Evolutionary conservation across 83 land plant genomes (phyloP).

Genomic region (Picea mariana): DNA sequence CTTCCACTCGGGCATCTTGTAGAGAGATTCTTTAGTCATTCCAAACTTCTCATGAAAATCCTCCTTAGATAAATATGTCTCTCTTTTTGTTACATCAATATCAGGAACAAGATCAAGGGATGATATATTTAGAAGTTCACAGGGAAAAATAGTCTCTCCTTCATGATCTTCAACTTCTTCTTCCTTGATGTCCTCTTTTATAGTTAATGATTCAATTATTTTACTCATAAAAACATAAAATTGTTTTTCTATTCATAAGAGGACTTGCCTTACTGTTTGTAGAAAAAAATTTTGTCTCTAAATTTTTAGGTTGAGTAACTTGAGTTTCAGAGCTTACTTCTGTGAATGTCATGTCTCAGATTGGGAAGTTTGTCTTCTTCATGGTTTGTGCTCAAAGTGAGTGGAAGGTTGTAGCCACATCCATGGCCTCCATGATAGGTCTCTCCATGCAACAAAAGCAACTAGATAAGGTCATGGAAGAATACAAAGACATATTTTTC

Average conservation of each 20-base stretch:
- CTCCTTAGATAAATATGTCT: slow-evolving; percentile 39
- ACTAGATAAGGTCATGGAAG: no score
- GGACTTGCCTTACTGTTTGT: background rate
- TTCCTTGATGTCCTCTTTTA: no score
- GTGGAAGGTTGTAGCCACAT: no score
- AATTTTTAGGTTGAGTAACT: slow-evolving; percentile 27
- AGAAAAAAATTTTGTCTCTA: slow-evolving; percentile 15
- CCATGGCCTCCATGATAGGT: no score
- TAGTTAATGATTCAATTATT: no score
- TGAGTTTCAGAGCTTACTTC: slow-evolving; percentile 34
- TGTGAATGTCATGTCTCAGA: background rate
- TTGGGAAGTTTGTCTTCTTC: no score
- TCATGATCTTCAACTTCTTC: no score
- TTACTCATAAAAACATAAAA: background rate
- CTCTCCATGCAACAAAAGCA: no score
- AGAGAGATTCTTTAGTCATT: slow-evolving; percentile 42
- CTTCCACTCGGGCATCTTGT: slow-evolving; percentile 40
- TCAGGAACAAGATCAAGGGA: slow-evolving; percentile 23
- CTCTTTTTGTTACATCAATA: slow-evolving; percentile 48
- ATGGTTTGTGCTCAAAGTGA: no score
- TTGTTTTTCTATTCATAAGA: slow-evolving; percentile 27
- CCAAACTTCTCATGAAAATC: slow-evolving; percentile 49
- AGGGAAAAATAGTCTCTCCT: slow-evolving; percentile 19
- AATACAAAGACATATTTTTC: no score
- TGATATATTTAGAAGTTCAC: slow-evolving; percentile 25